Base-by-base conservation (phyloP, 2,329 filamentous ascomycete species). In the Lasiodiplodia hormozganensis region DNA sequence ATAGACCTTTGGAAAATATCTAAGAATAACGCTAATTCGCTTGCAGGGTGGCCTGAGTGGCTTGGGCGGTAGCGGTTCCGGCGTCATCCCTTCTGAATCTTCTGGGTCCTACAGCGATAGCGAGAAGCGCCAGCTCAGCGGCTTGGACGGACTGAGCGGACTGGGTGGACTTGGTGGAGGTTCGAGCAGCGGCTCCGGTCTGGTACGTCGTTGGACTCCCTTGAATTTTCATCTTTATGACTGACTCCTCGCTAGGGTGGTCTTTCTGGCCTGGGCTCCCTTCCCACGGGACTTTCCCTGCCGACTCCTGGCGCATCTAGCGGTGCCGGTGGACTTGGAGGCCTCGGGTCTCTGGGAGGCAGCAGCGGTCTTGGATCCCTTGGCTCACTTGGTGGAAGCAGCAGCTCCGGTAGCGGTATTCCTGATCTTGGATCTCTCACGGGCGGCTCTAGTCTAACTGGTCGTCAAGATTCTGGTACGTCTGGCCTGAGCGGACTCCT, bases 51-150 rank as follows among this genome's bases (percentile, higher is more conserved):
- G 52, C 31, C 34, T 57, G 11, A 16, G 36, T 2, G 49, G 62
- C 14, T 23, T 65, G 16, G 36, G 51, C 31, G 62, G 62, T 21
- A 28, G 21, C 23, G 62, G 62, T 8, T 23, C 28, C 21, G 51
- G 51, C 36, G 18, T 65, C 16, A 56, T 34, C 10, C 62, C 62
- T 2, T 56, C 62, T 12, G 62, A 51, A 18, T 56, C 52, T 14
- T 54, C 62, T 4, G 49, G 5, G 2, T 23, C 21, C 16, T 51
- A 36, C 36, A 8, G 43, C 4, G 38, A 21, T 23, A 43, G 21
- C 16, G 51, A 65, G 34, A 65, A 65, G 51, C 62, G 62, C 25
- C 62, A 65, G 34, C 49, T 43, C 47, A 40, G 34, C 14, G 62
- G 62, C 18, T 25, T 65, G 10, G 49, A 21, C n/a, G 62, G 62